These are phyloP conservation scores for Candida labiduridarum DNA, from an alignment of 1,139 yeast species.

Conservation along the genomic window DNA sequence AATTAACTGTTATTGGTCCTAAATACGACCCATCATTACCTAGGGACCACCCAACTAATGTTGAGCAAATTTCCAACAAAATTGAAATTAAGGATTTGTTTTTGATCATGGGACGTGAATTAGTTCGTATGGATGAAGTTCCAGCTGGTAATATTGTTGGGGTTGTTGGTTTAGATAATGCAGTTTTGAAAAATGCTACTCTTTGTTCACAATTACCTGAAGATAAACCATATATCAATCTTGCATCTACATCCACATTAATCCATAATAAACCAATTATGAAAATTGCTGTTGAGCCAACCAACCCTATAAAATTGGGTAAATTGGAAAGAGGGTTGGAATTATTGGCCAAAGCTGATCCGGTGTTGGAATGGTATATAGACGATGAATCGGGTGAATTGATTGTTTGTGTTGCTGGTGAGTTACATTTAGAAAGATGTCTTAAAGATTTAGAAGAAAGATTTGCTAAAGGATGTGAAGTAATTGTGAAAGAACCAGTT, in stretches of 20 bases:
- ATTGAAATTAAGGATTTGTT: conserved; percentile 66
- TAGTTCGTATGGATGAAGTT: conserved; percentile 73
- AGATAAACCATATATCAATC: conserved; percentile 68
- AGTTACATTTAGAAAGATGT: conserved; percentile 88
- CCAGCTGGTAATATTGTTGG: conserved; percentile 98
- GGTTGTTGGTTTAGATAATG: conserved; percentile 85
- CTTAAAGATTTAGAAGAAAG: conserved; percentile 85
- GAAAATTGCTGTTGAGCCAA: conserved; percentile 92
- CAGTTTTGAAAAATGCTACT: conserved; percentile 85
- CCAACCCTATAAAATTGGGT: conserved; percentile 77
- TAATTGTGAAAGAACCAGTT: conserved; percentile 86
- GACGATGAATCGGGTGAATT: conserved; percentile 88
- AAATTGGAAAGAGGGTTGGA: conserved; percentile 78
- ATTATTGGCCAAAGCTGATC: conserved; percentile 83
- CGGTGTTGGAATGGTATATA: conserved; percentile 83
- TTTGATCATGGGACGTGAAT: conserved; percentile 90
- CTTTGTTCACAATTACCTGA: conserved; percentile 50
- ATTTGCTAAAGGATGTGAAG: conserved; percentile 84
- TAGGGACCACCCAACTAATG: conserved; percentile 40
- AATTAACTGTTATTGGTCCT: conserved; percentile 78
- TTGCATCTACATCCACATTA: conserved; percentile 56
- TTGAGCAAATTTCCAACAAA: conserved; percentile 47
- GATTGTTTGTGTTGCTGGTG: conserved; percentile 94
- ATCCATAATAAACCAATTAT: conserved; percentile 81
- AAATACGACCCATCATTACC: conserved; percentile 78